phyloP scores from a whole-genome alignment of 441 rosid genomes.

The Lagerstroemia fauriei region DNA sequence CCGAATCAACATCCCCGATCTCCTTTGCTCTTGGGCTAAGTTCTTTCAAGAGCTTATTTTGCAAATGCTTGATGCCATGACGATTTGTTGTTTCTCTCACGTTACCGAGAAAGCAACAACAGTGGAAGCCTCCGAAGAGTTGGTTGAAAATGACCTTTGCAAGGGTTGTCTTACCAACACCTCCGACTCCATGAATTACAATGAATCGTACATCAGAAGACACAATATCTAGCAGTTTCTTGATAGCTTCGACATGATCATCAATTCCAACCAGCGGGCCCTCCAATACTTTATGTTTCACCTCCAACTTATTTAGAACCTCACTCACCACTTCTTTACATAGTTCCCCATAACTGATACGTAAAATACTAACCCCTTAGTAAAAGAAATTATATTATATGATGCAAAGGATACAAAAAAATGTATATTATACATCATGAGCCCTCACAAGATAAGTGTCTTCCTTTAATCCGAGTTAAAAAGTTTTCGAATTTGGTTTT shows the following conservation, averaged over 20 bases:
- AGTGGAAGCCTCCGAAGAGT: not conserved
- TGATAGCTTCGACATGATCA: not conserved
- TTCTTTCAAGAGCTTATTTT: not conserved
- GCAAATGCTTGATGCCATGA: not conserved
- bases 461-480: too few relatives aligned
- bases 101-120: not conserved
- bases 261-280: conserved; percentile 14
- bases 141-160: not conserved
- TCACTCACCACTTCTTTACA: not conserved
- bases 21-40: not conserved
- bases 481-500: too few relatives aligned
- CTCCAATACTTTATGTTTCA: not conserved
- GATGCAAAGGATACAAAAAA: too few relatives aligned
- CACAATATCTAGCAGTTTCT: not conserved
- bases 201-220: not conserved
- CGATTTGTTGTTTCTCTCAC: not conserved
- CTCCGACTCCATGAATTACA: conserved; percentile 12
- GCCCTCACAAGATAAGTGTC: too few relatives aligned
- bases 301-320: not conserved
- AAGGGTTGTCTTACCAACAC: not conserved
- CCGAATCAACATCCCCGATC: not conserved
- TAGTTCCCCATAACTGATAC: not conserved
- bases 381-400: too few relatives aligned
- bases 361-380: not conserved
- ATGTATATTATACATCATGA: too few relatives aligned